phyloP scores from a whole-genome alignment of 2,329 filamentous ascomycete genomes.

The Nannizziopsis barbatae region DNA sequence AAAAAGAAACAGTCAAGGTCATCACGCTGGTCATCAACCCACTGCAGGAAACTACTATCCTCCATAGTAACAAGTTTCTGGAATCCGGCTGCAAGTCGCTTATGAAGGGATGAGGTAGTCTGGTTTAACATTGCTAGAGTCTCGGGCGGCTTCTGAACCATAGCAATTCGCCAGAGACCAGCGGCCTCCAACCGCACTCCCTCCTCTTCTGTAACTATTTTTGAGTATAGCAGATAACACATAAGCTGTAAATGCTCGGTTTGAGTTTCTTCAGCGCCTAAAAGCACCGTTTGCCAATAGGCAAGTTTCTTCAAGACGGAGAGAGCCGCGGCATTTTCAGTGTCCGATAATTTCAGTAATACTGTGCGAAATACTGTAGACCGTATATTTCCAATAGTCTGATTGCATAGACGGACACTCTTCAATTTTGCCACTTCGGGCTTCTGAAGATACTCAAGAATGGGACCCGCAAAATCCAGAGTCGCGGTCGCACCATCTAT shows the following conservation, averaged over 20 bases:
- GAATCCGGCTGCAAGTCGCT: constrained; percentile 62
- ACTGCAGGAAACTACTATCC: constrained; percentile 73
- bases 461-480: constrained; percentile 72
- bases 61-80: constrained; percentile 77
- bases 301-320: constrained; percentile 72
- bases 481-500: constrained; percentile 73
- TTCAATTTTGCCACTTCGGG: constrained; percentile 73
- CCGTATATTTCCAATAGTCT: constrained; percentile 66
- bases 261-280: constrained; percentile 65
- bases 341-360: constrained; percentile 69
- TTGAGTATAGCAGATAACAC: constrained; percentile 87
- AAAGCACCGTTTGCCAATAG: constrained; percentile 90
- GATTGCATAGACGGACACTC: constrained; percentile 79
- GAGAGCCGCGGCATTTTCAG: constrained; percentile 59
- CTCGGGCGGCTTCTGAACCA: constrained; percentile 86
- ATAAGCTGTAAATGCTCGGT: constrained; percentile 74
- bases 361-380: constrained; percentile 67
- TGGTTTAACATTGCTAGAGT: constrained; percentile 62
- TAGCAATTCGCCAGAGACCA: constrained; percentile 77
- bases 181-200: constrained; percentile 64
- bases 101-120: constrained; percentile 58
- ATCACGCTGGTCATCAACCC: constrained; percentile 72
- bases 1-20: constrained; percentile 76
- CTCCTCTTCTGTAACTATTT: constrained; percentile 60
- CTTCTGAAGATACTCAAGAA: constrained; percentile 80